Conservation (phyloP, 306 rosid genomes). For the Cucurbita ficifolia region DNA sequence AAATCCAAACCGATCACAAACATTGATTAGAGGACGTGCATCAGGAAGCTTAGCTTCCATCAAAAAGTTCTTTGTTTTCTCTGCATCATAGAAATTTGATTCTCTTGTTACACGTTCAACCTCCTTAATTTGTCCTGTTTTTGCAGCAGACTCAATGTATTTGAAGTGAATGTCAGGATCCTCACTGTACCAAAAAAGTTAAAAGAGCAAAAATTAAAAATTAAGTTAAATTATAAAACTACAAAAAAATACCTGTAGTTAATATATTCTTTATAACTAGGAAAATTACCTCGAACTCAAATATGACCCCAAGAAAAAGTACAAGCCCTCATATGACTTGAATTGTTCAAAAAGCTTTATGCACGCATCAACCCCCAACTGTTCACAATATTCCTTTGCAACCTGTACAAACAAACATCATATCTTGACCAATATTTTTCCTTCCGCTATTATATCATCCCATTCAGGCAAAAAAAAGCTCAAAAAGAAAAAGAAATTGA, state of each 20-base stretch:
- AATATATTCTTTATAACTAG: not conserved
- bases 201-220: not conserved
- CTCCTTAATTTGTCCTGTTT: slow-evolving; percentile 97
- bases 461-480: not conserved
- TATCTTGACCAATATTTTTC: not conserved
- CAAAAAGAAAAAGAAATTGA: not conserved
- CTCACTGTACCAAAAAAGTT: slow-evolving; percentile 60
- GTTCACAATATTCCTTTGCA: slow-evolving; percentile 97
- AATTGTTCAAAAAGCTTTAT: slow-evolving; percentile 95
- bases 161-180: slow-evolving; percentile 99
- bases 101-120: slow-evolving; percentile 99
- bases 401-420: slow-evolving; percentile 33
- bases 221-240: not conserved
- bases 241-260: not conserved
- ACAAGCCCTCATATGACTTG: slow-evolving; percentile 89
- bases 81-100: slow-evolving; percentile 90
- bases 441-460: not conserved
- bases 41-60: slow-evolving; percentile 99
- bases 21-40: slow-evolving; percentile 94
- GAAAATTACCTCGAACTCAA: slow-evolving; percentile 76
- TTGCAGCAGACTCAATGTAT: slow-evolving; percentile 98
- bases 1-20: slow-evolving; percentile 96
- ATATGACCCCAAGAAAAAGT: slow-evolving; percentile 94
- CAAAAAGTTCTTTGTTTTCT: slow-evolving; percentile 88
- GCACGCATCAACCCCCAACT: slow-evolving; percentile 85